Evolutionary conservation across 768 basidiomycete species (phyloP).

Genomic region (Cystobasidium tubakii): DNA sequence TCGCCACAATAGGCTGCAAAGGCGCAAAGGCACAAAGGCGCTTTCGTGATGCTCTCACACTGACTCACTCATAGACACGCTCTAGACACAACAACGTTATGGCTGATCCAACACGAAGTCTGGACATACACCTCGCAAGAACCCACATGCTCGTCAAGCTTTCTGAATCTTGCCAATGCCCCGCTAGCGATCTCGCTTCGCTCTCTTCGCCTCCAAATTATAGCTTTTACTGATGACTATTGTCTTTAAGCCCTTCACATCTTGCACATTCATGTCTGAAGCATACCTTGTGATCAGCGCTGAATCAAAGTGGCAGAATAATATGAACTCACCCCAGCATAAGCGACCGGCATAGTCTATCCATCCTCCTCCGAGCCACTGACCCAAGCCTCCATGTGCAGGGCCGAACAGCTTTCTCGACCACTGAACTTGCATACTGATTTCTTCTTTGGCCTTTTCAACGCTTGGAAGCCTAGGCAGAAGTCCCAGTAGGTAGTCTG

Average conservation of each 20-base stretch:
- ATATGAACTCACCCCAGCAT: conserved; percentile 8
- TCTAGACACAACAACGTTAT: too few species aligned
- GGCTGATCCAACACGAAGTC: too few species aligned
- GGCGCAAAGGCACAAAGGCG: too few species aligned
- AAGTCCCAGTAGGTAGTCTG: conserved; percentile 31
- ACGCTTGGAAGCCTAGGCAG: not conserved
- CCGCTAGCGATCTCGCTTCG: conserved; percentile 2
- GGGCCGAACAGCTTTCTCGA: conserved; percentile 32
- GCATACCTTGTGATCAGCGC: not conserved
- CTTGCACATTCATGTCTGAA: conserved; percentile 8
- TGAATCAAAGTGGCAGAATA: not conserved
- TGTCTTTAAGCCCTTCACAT: not conserved
- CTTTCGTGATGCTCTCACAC: too few species aligned
- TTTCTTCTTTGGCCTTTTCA: conserved; percentile 18
- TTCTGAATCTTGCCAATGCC: not conserved
- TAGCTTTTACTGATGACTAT: conserved; percentile 11
- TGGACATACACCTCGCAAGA: too few species aligned
- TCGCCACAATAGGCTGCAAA: not conserved
- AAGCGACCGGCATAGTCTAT: conserved; percentile 19
- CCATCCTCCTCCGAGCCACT: conserved; percentile 30
- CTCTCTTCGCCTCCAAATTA: conserved; percentile 1
- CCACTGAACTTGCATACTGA: conserved; percentile 21
- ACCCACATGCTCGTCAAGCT: not conserved
- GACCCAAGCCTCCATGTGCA: conserved; percentile 10
- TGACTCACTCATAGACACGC: too few species aligned